Base-by-base conservation (phyloP, 2,329 filamentous ascomycete genomes). In the Lachnellula cervina region DNA sequence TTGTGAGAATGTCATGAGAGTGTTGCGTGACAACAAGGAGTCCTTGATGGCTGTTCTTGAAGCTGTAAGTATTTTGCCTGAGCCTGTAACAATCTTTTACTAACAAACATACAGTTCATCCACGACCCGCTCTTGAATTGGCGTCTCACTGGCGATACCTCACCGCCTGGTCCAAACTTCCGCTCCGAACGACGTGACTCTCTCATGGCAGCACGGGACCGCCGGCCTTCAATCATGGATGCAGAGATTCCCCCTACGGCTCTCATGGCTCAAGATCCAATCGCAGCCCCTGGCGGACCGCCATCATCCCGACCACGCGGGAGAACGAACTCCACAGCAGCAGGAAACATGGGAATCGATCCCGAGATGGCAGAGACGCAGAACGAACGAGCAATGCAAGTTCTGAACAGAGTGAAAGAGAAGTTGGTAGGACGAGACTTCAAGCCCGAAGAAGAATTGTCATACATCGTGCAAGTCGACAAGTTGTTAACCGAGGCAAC, bases 51-150 rank as follows among this genome's bases (percentile, higher is more conserved):
- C 94, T 32, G 94, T 99, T 19, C 77, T 99, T 54, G 94, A 99
- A 81, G 94, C 94, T 62, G 90, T 94, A 82, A 84, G 89, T 86
- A 25, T 50, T 45, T 51, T 44, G 40, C 14, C 37, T 42, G n/a
- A 6, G 49, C 34, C 25, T 35, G 11, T 17, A 13, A 44, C 14
- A 32, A 47, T 7, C 23, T 9, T 25, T 48, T 48, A 17, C 57
- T 64, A 53, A 65, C 42, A 71, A 55, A 42, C 40, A 21, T 11
- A 7, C 68, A 94, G 89, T 99, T 99, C 75, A 97, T 99, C 63
- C 95, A 99, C 71, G 94, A 99, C 71, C 94, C 95, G n/a, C 82
- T 99, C 43, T 88, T 99, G 53, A 99, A 92, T 49, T 99, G 94
- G 94, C 88, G 94, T 65, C 82, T 99, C 38, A 87, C 83, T 34